These are phyloP conservation scores for Epicoccum sorghinum DNA, from an alignment of 2,329 filamentous ascomycete species.

Conservation along the genomic window DNA sequence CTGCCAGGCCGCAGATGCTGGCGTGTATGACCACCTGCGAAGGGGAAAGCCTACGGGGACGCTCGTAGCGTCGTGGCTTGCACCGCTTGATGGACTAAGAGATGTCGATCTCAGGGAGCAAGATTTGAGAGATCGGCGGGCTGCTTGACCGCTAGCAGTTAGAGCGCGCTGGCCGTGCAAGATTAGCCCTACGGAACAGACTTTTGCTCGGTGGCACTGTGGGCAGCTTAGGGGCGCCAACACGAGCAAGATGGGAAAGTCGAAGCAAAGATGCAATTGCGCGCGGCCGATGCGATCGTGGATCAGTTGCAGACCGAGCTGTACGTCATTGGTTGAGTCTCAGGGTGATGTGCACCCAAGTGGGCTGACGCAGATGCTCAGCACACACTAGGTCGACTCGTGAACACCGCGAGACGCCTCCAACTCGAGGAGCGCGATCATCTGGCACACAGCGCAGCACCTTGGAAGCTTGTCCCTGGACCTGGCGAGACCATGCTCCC, in stretches of 20 bases:
- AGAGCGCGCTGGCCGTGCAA: conserved; percentile 12
- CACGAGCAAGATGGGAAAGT: conserved; percentile 10
- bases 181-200: conserved; percentile 2
- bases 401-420: conserved; percentile 6
- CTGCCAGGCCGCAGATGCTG: background rate
- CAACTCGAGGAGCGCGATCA: background rate
- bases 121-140: conserved; percentile 23
- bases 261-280: conserved; percentile 10
- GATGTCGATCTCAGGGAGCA: conserved; percentile 24
- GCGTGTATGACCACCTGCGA: conserved; percentile 14
- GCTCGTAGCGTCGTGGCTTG: conserved; percentile 16
- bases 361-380: conserved; percentile 3
- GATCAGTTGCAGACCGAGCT: background rate
- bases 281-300: background rate
- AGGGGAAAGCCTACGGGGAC: conserved; percentile 13
- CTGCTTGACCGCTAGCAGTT: conserved; percentile 14
- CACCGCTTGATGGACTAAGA: conserved; percentile 24
- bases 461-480: background rate
- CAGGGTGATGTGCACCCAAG: conserved; percentile 5
- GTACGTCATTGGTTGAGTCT: conserved; percentile 6
- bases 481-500: background rate
- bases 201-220: conserved; percentile 2
- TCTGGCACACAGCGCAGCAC: background rate
- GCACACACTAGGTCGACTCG: background rate
- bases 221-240: background rate